phyloP scores from a whole-genome alignment of 2,329 filamentous ascomycete species.

The Dothistroma pini region DNA sequence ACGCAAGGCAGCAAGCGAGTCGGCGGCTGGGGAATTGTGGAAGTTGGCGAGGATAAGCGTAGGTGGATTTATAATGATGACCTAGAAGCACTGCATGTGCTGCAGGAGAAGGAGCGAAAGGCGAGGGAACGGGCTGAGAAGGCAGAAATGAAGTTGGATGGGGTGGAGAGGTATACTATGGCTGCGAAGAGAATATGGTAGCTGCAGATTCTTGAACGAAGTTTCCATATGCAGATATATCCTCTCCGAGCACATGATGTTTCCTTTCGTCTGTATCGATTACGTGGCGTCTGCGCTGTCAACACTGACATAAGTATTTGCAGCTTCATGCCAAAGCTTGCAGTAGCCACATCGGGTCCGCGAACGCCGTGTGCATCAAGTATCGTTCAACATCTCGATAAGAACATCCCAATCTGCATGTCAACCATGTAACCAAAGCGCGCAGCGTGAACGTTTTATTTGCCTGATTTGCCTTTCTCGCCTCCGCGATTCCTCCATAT shows the following conservation, averaged over 20 bases:
- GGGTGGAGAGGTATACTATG: slow-evolving; percentile 84
- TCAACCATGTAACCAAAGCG: background rate
- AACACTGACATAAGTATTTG: background rate
- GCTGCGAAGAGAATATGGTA: slow-evolving; percentile 96
- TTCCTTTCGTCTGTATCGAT: background rate
- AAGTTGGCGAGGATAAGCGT: slow-evolving; percentile 83
- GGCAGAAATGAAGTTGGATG: slow-evolving; percentile 58
- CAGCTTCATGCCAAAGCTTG: background rate
- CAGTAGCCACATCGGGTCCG: background rate
- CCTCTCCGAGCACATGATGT: background rate
- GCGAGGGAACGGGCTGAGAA: slow-evolving; percentile 51
- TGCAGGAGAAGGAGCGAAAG: slow-evolving; percentile 61
- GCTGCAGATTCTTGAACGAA: background rate
- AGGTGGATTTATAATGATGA: slow-evolving; percentile 86
- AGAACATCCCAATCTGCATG: background rate
- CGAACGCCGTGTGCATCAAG: background rate
- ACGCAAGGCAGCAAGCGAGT: slow-evolving; percentile 67
- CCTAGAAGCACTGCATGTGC: slow-evolving; percentile 60
- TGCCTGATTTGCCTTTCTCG: background rate
- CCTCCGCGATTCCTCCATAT: background rate
- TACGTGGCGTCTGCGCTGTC: background rate
- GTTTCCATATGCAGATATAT: background rate
- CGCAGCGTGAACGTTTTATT: background rate
- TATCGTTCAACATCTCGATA: background rate
- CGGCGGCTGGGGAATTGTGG: slow-evolving; percentile 79